These are phyloP conservation scores for Aspergillus caelatus DNA, from an alignment of 2,329 filamentous ascomycete species.

Conservation along the genomic window DNA sequence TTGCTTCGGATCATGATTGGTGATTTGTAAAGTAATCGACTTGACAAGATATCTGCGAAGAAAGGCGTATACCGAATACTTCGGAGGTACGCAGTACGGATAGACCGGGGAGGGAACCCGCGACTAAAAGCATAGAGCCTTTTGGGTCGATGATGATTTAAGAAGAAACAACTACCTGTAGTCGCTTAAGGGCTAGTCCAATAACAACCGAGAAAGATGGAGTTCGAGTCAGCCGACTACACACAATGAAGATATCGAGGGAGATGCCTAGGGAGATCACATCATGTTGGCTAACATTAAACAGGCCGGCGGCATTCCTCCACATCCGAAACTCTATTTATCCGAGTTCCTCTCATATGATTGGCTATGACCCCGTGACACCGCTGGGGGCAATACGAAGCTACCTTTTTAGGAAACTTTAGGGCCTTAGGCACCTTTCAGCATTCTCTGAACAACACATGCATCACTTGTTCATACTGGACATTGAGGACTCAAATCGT, in stretches of 20 bases:
- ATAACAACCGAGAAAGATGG: too few species aligned
- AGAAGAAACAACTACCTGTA: too few species aligned
- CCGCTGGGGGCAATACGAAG: not conserved
- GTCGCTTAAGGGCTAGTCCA: too few species aligned
- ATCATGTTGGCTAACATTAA: too few species aligned
- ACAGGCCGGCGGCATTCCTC: not conserved
- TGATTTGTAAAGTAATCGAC: not conserved
- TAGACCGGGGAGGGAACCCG: not conserved
- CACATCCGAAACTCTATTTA: not conserved
- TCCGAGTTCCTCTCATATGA: not conserved
- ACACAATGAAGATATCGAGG: too few species aligned
- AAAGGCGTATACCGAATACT: too few species aligned
- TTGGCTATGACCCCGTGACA: not conserved
- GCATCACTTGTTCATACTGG: too few species aligned
- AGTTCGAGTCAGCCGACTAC: too few species aligned
- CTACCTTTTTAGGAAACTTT: not conserved
- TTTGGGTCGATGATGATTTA: not conserved
- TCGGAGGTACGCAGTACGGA: not conserved
- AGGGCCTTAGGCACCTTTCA: not conserved
- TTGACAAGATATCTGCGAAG: not conserved
- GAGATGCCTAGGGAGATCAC: too few species aligned
- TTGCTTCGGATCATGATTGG: not conserved
- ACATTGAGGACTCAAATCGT: too few species aligned
- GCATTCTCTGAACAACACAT: too few species aligned
- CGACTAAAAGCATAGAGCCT: not conserved